phyloP scores from a whole-genome alignment of 2,329 filamentous ascomycete genomes.

The Curvularia sp. region DNA sequence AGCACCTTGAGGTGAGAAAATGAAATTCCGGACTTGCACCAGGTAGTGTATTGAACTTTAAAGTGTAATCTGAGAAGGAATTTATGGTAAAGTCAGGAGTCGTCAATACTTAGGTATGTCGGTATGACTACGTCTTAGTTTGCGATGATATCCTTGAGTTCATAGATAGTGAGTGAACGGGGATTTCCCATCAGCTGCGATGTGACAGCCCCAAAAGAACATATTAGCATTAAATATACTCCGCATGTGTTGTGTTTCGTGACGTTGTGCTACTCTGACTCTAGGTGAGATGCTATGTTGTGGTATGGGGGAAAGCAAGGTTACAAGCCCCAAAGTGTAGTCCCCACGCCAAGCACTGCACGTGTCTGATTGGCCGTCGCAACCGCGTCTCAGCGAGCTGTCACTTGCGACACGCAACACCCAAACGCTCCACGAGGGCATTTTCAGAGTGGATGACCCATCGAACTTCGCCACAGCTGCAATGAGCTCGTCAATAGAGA shows the following conservation, averaged over 20 bases:
- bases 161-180: neutral
- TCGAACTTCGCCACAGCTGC: conserved; percentile 15
- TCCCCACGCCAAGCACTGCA: conserved; percentile 19
- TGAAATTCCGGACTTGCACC: neutral
- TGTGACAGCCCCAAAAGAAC: neutral
- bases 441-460: conserved; percentile 2
- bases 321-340: neutral
- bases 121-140: neutral
- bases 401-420: conserved; percentile 21
- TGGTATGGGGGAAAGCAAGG: neutral
- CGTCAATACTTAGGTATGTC: neutral
- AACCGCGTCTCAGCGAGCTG: conserved; percentile 29
- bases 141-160: neutral
- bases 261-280: neutral
- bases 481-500: conserved; percentile 59
- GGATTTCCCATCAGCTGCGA: neutral
- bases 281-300: neutral
- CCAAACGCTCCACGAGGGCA: conserved; percentile 8
- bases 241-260: neutral
- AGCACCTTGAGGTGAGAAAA: neutral
- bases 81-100: neutral
- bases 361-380: conserved; percentile 35
- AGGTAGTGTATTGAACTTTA: neutral
- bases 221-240: no score
- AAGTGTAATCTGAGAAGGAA: neutral